A percentile compares a stretch with the other conserved stretches of the same genome.
Conservation (phyloP, 2,329 filamentous ascomycete species). For the Mycocentrospora acerina region DNA sequence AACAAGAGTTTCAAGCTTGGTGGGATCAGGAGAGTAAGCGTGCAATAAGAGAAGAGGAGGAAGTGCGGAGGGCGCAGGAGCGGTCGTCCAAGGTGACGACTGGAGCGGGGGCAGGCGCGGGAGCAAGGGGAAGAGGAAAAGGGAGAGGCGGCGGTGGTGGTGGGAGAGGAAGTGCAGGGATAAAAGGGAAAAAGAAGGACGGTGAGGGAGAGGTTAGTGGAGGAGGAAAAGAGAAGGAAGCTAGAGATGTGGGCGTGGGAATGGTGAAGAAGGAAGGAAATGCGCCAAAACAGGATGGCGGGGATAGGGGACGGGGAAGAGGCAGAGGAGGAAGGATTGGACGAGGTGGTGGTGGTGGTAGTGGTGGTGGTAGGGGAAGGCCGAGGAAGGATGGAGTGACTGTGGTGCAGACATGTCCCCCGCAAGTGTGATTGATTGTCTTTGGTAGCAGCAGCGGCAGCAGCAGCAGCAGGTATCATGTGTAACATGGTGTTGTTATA, state of each 20-base stretch:
- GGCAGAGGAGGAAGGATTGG: neutral
- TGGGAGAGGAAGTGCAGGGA: neutral
- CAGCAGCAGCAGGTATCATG: no score
- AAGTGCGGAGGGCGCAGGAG: conserved; percentile 41
- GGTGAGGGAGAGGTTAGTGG: conserved; percentile 14
- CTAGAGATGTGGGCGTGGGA: conserved; percentile 7
- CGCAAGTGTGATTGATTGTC: no score
- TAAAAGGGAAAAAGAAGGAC: conserved; percentile 23
- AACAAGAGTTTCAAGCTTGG: conserved; percentile 96
- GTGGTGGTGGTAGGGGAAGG: neutral
- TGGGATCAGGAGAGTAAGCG: conserved; percentile 84
- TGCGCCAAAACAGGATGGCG: conserved; percentile 8
- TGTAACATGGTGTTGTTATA: no score
- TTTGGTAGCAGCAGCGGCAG: no score
- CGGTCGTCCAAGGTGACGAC: conserved; percentile 22
- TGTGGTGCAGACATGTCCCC: no score
- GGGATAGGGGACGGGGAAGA: conserved; percentile 7
- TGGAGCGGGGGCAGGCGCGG: no score
- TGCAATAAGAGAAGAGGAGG: conserved; percentile 62
- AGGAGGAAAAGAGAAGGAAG: conserved; percentile 17
- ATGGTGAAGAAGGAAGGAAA: conserved; percentile 9
- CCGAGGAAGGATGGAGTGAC: no score
- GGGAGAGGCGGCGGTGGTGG: conserved; percentile 22
- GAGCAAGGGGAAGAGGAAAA: conserved; percentile 29
- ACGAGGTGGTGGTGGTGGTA: no score